A percentile compares a stretch with the other conserved stretches of the same genome.
Evolutionary conservation across 768 basidiomycete genomes (phyloP).

Genomic region (Phallus indusiatus): DNA sequence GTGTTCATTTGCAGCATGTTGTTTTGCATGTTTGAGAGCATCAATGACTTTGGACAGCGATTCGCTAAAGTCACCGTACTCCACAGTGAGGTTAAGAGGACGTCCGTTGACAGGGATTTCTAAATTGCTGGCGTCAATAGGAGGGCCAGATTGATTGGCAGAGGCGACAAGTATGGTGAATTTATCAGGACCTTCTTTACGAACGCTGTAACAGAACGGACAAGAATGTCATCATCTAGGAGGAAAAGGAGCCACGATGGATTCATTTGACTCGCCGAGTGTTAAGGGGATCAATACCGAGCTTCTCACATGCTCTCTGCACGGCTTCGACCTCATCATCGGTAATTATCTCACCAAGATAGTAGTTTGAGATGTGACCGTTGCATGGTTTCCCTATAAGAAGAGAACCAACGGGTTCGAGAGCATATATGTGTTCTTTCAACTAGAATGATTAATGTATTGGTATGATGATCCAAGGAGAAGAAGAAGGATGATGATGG

Average conservation of each 20-base stretch:
- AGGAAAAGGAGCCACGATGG: neutral
- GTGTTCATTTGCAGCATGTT: slow-evolving; percentile 63
- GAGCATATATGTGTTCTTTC: slow-evolving; percentile 64
- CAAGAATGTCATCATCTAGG: neutral
- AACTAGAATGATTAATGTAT: slow-evolving; percentile 32
- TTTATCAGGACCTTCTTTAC: slow-evolving; percentile 51
- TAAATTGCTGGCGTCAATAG: slow-evolving; percentile 20
- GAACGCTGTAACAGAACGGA: slow-evolving; percentile 37
- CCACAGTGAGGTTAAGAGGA: slow-evolving; percentile 47
- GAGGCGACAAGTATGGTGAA: slow-evolving; percentile 76
- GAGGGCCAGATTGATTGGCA: slow-evolving; percentile 24
- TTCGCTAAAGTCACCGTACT: slow-evolving; percentile 68
- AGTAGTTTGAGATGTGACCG: slow-evolving; percentile 81
- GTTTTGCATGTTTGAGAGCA: slow-evolving; percentile 59
- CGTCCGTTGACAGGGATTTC: slow-evolving; percentile 33
- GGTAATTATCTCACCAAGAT: slow-evolving; percentile 61
- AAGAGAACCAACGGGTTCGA: slow-evolving; percentile 52
- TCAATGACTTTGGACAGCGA: slow-evolving; percentile 43
- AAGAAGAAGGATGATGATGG: neutral
- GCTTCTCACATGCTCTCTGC: slow-evolving; percentile 65
- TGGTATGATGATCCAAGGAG: neutral
- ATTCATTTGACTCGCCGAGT: slow-evolving; percentile 51
- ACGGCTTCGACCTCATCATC: slow-evolving; percentile 72
- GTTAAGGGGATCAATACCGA: slow-evolving; percentile 69
- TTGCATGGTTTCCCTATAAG: slow-evolving; percentile 67